Conservation (phyloP, 805 yeast genomes). For the Candida palmyrensis region DNA sequence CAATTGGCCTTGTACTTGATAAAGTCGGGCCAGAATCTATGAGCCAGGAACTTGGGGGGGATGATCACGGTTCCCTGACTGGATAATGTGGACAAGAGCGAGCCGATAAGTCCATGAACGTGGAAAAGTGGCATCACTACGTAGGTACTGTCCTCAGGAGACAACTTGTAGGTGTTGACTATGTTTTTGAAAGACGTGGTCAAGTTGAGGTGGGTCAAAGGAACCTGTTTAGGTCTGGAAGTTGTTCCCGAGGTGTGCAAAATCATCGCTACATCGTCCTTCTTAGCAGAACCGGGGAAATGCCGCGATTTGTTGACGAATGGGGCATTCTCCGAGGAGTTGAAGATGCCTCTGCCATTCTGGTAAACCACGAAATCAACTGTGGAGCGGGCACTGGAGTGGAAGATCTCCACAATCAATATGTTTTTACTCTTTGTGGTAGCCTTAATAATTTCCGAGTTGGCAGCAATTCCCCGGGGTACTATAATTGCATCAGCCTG, state of each 20-base stretch:
- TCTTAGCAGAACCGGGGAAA: constrained; percentile 40
- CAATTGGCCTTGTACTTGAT: constrained; percentile 48
- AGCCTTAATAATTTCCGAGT: constrained; percentile 36
- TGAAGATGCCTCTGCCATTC: constrained; percentile 14
- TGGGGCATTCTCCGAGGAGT: constrained; percentile 20
- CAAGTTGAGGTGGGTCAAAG: constrained; percentile 60
- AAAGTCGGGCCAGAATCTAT: constrained; percentile 57
- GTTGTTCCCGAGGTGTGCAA: constrained; percentile 76
- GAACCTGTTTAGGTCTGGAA: constrained; percentile 73
- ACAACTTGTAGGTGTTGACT: constrained; percentile 49
- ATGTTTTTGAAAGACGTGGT: constrained; percentile 57
- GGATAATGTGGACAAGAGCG: constrained; percentile 54
- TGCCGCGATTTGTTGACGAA: constrained; percentile 19
- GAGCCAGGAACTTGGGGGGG: constrained; percentile 60
- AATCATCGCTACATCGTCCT: constrained; percentile 57
- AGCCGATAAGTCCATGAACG: constrained; percentile 70
- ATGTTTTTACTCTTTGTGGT: constrained; percentile 46
- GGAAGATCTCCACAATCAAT: constrained; percentile 50
- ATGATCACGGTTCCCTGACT: constrained; percentile 59
- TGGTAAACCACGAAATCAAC: constrained; percentile 35
- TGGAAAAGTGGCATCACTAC: constrained; percentile 76
- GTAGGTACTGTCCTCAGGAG: constrained; percentile 47
- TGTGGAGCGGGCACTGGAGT: constrained; percentile 32
- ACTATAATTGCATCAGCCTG: constrained; percentile 54
- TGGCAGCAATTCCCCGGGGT: constrained; percentile 43